Base-by-base conservation (phyloP, 2,329 filamentous ascomycete genomes). In the Aureobasidium sp. region DNA sequence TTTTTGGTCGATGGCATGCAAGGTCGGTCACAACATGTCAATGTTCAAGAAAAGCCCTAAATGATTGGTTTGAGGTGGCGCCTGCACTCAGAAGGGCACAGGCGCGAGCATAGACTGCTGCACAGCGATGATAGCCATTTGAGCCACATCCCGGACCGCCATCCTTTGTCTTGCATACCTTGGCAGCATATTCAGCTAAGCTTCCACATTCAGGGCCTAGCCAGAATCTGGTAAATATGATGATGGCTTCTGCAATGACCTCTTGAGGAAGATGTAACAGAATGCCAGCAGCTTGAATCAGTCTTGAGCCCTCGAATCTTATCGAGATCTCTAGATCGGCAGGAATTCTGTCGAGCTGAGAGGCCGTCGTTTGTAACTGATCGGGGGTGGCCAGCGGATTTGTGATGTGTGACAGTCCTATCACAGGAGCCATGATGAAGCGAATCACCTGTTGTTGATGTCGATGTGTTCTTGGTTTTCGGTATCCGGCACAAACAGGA, bases 211-310 rank as follows among this genome's bases (percentile, higher is more conserved):
- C 70, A 76, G 79, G 61, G 74, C 83, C 70, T 77, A 91, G 77
- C 87, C 89, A 96, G 75, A 91, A 94, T 15, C 93, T 84, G 57
- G 88, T 87, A 37, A 96, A 84, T 0, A 94, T 76, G 44, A 97
- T 85, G 70, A 92, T 90, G 3, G 92, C 90, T 70, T 91, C 89
- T 5, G 91, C 89, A 42, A 94, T 90, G 42, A 90, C 85, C 67
- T 91, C 90, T 72, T 96, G 91, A 7, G 91, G 89, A 42, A 97
- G 80, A 52, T 90, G 85, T 3, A 99, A 81, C 19, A 97, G 82
- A 56, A 95, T 81, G 33, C 90, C 90, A 12, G 89, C 88, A 24
- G 87, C 85, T 74, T 94, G 90, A 3, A 88, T 90, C 47, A 93
- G 82, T 67, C 83, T 83, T 71, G 89, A 85, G 39, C 87, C 86